Evolutionary conservation across 164 flowering plant species (phyloP).

Genomic region (Platanus orientalis): DNA sequence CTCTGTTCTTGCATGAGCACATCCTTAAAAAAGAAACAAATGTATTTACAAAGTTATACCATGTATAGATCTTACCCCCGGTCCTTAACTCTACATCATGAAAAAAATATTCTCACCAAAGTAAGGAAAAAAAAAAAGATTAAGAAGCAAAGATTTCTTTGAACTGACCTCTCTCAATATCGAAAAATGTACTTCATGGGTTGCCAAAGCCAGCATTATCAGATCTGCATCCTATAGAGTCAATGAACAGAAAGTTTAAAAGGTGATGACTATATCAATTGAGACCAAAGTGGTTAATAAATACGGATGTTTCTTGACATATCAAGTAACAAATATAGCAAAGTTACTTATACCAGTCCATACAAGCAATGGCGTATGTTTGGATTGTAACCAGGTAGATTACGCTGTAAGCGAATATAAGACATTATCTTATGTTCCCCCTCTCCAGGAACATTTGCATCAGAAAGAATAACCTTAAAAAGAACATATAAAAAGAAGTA

Average conservation of each 20-base stretch:
- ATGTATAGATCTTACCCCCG: too few species aligned
- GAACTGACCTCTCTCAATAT: constrained; percentile 36
- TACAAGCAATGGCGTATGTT: constrained; percentile 49
- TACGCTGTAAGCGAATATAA: constrained; percentile 38
- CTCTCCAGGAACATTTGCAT: constrained; percentile 56
- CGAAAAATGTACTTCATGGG: constrained; percentile 41
- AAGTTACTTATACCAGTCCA: constrained; percentile 36
- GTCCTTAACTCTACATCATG: too few species aligned
- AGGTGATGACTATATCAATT: too few species aligned
- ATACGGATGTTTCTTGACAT: neutral
- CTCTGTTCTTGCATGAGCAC: constrained; percentile 7
- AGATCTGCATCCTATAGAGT: constrained; percentile 52
- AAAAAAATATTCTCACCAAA: too few species aligned
- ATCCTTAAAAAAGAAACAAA: constrained; percentile 9
- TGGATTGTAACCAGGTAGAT: constrained; percentile 30
- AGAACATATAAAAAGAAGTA: neutral
- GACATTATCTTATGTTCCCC: constrained; percentile 60
- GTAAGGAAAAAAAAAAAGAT: neutral
- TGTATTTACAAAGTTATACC: too few species aligned
- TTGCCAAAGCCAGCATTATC: constrained; percentile 49
- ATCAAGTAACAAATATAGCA: neutral
- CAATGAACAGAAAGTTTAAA: neutral
- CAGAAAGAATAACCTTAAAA: constrained; percentile 46
- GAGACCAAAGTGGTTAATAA: neutral
- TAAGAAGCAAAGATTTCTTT: neutral